phyloP scores from a whole-genome alignment of 1,284 basidiomycete species.

The Heterobasidion occidentale region DNA sequence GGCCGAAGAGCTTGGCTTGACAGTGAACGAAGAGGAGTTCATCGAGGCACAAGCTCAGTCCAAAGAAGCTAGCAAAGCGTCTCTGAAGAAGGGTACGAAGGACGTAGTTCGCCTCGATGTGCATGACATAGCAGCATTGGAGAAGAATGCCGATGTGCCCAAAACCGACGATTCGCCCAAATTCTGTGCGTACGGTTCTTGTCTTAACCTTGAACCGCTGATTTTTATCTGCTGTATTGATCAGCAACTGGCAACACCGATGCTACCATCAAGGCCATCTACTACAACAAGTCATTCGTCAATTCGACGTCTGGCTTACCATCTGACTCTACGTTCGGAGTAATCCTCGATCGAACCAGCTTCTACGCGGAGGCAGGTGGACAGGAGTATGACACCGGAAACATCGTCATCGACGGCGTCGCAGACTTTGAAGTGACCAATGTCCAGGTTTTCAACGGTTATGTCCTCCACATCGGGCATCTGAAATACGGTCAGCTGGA shows the following conservation, averaged over 20 bases:
- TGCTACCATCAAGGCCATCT: slow-evolving; percentile 81
- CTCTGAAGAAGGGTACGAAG: slow-evolving; percentile 59
- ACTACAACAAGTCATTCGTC: slow-evolving; percentile 76
- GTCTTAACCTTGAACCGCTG: background rate
- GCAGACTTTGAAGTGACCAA: slow-evolving; percentile 93
- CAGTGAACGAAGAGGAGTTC: slow-evolving; percentile 85
- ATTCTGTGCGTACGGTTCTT: slow-evolving; percentile 54
- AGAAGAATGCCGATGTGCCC: slow-evolving; percentile 74
- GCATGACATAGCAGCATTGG: slow-evolving; percentile 86
- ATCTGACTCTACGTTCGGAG: slow-evolving; percentile 65
- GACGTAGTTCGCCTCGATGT: slow-evolving; percentile 89
- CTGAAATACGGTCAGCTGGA: slow-evolving; percentile 72
- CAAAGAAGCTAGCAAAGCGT: slow-evolving; percentile 87
- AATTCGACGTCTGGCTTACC: slow-evolving; percentile 61
- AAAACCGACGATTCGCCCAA: slow-evolving; percentile 94
- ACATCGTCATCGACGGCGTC: slow-evolving; percentile 86
- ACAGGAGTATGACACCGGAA: slow-evolving; percentile 95
- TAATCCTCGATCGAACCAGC: slow-evolving; percentile 91
- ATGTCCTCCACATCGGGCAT: slow-evolving; percentile 85
- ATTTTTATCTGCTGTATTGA: background rate
- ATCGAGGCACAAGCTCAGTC: slow-evolving; percentile 84
- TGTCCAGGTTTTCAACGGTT: slow-evolving; percentile 83
- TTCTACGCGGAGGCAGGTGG: slow-evolving; percentile 98
- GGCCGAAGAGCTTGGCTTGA: slow-evolving; percentile 90
- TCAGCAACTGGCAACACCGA: slow-evolving; percentile 70